Percentiles rank a stretch among this genome's conserved stretches.
These are phyloP conservation scores for Candida dubliniensis DNA, from an alignment of 1,139 yeast genomes.

Conservation along the genomic window DNA sequence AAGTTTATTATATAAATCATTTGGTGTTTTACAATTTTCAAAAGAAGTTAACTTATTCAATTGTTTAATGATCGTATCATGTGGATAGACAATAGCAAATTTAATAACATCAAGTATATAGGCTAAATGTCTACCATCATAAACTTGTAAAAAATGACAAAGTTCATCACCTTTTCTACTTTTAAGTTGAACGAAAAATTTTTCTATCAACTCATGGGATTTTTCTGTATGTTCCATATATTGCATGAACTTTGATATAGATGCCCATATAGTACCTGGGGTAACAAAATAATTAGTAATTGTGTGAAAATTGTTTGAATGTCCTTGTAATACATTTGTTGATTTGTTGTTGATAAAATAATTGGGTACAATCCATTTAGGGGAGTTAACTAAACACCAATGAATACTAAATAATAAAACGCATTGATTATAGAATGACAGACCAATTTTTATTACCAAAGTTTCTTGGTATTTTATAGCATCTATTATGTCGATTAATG, in stretches of 20 bases:
- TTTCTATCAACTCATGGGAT: slow-evolving; percentile 14
- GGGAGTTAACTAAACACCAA: slow-evolving; percentile 23
- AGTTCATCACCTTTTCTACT: slow-evolving; percentile 23
- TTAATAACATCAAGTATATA: slow-evolving; percentile 32
- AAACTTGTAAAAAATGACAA: slow-evolving; percentile 27
- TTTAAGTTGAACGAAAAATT: slow-evolving; percentile 17
- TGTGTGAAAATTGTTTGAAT: slow-evolving; percentile 29
- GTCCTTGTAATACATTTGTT: slow-evolving; percentile 25
- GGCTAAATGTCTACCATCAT: slow-evolving; percentile 32
- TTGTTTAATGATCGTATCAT: slow-evolving; percentile 20
- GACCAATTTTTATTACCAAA: slow-evolving; percentile 15
- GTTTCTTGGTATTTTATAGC: slow-evolving; percentile 21
- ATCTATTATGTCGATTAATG: slow-evolving; percentile 25
- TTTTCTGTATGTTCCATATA: slow-evolving; percentile 12
- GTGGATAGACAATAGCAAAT: slow-evolving; percentile 37
- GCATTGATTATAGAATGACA: slow-evolving; percentile 30
- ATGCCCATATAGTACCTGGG: slow-evolving; percentile 17
- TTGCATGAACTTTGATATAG: slow-evolving; percentile 18
- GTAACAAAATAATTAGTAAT: slow-evolving; percentile 27
- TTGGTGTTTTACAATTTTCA: slow-evolving; percentile 14
- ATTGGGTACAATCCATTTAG: slow-evolving; percentile 31
- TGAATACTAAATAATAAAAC: slow-evolving; percentile 31
- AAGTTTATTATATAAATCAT: slow-evolving; percentile 20
- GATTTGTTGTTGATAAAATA: slow-evolving; percentile 11
- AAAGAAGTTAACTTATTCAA: slow-evolving; percentile 20